These are phyloP conservation scores for Sporothrix brasiliensis DNA, from an alignment of 2,329 filamentous ascomycete species.

Conservation along the genomic window DNA sequence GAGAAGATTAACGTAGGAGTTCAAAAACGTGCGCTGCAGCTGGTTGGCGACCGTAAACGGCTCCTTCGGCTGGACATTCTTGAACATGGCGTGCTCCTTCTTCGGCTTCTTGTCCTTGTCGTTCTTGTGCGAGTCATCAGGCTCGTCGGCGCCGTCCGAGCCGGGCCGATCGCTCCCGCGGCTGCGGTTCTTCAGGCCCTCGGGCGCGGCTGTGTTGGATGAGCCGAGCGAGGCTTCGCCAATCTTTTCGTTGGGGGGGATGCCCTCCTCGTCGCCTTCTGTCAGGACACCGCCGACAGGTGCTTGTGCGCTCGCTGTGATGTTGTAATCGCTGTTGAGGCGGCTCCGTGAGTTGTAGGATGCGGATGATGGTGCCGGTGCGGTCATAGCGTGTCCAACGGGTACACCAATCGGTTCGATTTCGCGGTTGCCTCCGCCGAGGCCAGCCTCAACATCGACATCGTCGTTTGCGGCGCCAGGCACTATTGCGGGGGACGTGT, in stretches of 20 bases:
- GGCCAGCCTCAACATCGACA: constrained; percentile 44
- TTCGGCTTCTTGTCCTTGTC: constrained; percentile 48
- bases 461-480: neutral
- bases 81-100: constrained; percentile 48
- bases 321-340: constrained; percentile 15
- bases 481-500: constrained; percentile 40
- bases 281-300: constrained; percentile 16
- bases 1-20: constrained; percentile 84
- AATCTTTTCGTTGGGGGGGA: neutral
- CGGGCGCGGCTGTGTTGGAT: constrained; percentile 30
- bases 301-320: neutral
- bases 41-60: constrained; percentile 66
- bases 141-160: constrained; percentile 27
- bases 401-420: constrained; percentile 39
- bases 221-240: constrained; percentile 26
- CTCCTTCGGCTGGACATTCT: constrained; percentile 53
- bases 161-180: constrained; percentile 37
- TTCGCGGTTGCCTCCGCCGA: constrained; percentile 36
- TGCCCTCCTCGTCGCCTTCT: constrained; percentile 20
- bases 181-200: constrained; percentile 37
- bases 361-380: constrained; percentile 13
- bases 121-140: constrained; percentile 38
- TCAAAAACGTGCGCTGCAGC: constrained; percentile 72
- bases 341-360: constrained; percentile 24
- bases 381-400: constrained; percentile 41